Evolutionary conservation across 2,329 filamentous ascomycete species (phyloP).

Genomic region (Hawksworthiomyces lignivorus): DNA sequence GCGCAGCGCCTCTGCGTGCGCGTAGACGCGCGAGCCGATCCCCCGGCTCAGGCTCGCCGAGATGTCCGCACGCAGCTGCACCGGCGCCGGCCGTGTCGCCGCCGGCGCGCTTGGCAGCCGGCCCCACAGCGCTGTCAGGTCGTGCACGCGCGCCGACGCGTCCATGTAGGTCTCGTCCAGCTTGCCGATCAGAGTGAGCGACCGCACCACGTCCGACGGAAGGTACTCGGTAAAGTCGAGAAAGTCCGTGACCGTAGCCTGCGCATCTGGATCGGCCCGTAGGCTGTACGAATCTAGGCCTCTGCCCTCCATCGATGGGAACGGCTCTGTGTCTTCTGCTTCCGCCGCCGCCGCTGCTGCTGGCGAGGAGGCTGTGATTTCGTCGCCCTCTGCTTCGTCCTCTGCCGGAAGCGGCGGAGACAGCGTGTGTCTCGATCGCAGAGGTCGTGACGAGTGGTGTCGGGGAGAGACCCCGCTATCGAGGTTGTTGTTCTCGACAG

Average conservation of each 20-base stretch:
- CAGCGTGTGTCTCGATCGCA: neutral
- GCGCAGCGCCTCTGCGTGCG: slow-evolving; percentile 54
- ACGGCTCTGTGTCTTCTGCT: no score
- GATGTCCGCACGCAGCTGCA: slow-evolving; percentile 50
- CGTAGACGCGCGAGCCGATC: slow-evolving; percentile 48
- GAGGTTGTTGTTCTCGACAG: neutral
- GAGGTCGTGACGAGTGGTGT: slow-evolving; percentile 2
- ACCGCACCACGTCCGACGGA: slow-evolving; percentile 58
- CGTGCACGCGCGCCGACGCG: slow-evolving; percentile 46
- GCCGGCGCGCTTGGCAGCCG: slow-evolving; percentile 42
- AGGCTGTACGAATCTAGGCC: slow-evolving; percentile 37
- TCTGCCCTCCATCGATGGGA: slow-evolving; percentile 25
- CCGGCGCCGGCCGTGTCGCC: slow-evolving; percentile 39
- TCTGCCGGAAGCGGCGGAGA: neutral
- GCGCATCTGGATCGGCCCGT: slow-evolving; percentile 57
- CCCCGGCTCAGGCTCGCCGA: slow-evolving; percentile 49
- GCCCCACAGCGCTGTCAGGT: slow-evolving; percentile 50
- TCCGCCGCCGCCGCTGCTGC: neutral
- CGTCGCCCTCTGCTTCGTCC: neutral
- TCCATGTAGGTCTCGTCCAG: slow-evolving; percentile 53
- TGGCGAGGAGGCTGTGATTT: neutral
- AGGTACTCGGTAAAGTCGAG: slow-evolving; percentile 65
- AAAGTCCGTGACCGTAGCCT: slow-evolving; percentile 63
- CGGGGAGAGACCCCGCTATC: slow-evolving; percentile 7
- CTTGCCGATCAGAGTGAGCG: slow-evolving; percentile 56